Evolutionary conservation across 108 stramenopile genomes (phyloP).

Genomic region (Cyclotella choctawhatcheeana): DNA sequence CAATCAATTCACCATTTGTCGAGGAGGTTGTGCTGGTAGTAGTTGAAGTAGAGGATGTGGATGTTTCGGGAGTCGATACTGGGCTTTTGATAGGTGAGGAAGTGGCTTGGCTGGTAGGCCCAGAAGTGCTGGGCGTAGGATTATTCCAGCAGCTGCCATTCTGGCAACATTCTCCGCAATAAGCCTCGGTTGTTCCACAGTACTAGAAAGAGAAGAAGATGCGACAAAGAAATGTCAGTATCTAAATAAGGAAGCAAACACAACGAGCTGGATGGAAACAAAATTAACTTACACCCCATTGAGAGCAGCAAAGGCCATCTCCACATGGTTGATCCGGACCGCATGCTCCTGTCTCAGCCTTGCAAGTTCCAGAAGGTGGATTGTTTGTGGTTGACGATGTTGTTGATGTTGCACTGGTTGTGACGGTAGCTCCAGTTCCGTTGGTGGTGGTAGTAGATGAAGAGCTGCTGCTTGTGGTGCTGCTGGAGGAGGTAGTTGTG

Average conservation of each 20-base stretch:
- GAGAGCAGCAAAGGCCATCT: constrained; percentile 11
- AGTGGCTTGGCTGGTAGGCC: neutral
- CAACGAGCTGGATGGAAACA: neutral
- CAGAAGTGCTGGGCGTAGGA: constrained; percentile 12
- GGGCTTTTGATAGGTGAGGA: neutral
- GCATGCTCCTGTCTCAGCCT: constrained; percentile 6
- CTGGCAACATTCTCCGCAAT: constrained; percentile 26
- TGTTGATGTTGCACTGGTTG: neutral
- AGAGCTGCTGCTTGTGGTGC: neutral
- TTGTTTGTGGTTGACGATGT: neutral
- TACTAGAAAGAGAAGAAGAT: neutral
- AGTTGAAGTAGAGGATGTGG: constrained; percentile 6
- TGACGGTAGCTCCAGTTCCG: neutral
- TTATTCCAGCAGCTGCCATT: constrained; percentile 19
- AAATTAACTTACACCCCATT: constrained; percentile 11
- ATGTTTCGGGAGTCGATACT: neutral
- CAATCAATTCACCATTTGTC: constrained; percentile 12
- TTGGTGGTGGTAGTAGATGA: neutral
- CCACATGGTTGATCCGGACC: constrained; percentile 15
- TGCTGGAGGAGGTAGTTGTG: neutral
- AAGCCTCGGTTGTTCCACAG: constrained; percentile 15
- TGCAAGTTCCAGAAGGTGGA: neutral
- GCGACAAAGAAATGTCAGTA: neutral
- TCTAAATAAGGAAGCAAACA: neutral
- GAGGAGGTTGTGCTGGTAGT: neutral